phyloP scores from a whole-genome alignment of 2,329 filamentous ascomycete species.

The Arthrinium puccinioides region DNA sequence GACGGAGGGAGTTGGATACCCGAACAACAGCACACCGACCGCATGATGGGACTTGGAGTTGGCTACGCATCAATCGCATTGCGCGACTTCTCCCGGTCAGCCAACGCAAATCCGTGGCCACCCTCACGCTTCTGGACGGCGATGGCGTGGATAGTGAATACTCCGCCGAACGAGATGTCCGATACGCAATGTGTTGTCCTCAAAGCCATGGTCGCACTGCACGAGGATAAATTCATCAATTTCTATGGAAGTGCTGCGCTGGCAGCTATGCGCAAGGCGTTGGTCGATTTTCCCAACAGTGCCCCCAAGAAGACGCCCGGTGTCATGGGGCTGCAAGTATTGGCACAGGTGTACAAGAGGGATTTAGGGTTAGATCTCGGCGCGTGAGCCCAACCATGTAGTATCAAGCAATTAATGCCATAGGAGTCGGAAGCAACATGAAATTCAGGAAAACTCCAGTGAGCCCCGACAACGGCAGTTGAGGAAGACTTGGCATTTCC shows the following conservation, averaged over 20 bases:
- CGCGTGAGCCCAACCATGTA: too few relatives aligned
- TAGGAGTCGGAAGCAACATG: too few relatives aligned
- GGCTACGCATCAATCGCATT: constrained; percentile 80
- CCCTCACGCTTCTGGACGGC: constrained; percentile 77
- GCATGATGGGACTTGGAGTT: constrained; percentile 76
- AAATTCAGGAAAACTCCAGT: too few relatives aligned
- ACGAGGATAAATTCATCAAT: constrained; percentile 66
- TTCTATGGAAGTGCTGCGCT: constrained; percentile 75
- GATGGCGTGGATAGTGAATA: constrained; percentile 69
- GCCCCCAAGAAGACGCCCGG: constrained; percentile 40
- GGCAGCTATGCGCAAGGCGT: constrained; percentile 61
- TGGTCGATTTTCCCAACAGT: constrained; percentile 65
- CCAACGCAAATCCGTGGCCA: constrained; percentile 66
- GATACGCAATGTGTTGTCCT: constrained; percentile 67
- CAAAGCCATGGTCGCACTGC: constrained; percentile 63
- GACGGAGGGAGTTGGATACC: constrained; percentile 52
- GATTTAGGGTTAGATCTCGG: constrained; percentile 43
- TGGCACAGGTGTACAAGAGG: constrained; percentile 44
- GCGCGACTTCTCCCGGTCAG: constrained; percentile 69
- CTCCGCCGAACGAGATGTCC: constrained; percentile 59
- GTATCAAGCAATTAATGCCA: too few relatives aligned
- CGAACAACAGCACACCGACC: constrained; percentile 69
- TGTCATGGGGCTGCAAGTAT: constrained; percentile 42
- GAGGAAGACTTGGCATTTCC: too few relatives aligned
- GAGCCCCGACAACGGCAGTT: too few relatives aligned